phyloP scores from a whole-genome alignment of 306 rosid species.

The Luffa aegyptiaca region DNA sequence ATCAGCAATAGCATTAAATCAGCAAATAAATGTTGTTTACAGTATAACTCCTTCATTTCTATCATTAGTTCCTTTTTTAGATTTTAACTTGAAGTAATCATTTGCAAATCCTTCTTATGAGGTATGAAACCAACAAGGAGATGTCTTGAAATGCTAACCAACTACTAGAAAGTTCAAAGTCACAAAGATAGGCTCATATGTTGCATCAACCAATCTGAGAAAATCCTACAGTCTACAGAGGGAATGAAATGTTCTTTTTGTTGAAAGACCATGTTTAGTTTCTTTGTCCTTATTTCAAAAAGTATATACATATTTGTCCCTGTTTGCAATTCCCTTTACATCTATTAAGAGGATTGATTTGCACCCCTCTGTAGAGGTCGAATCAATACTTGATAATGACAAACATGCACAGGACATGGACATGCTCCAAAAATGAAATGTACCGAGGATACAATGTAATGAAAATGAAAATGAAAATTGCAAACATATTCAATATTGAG shows the following conservation, averaged over 20 bases:
- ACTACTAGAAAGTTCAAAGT: background rate
- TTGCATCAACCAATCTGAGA: background rate
- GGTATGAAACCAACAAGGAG: background rate
- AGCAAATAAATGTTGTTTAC: background rate
- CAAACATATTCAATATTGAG: background rate
- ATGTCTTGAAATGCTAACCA: background rate
- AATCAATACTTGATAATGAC: background rate
- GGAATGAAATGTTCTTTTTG: background rate
- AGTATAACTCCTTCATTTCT: background rate
- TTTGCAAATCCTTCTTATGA: background rate
- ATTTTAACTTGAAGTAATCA: background rate
- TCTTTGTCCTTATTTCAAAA: background rate
- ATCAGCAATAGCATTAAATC: background rate
- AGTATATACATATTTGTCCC: background rate
- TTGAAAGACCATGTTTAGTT: background rate
- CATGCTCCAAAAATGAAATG: background rate
- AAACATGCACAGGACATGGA: background rate
- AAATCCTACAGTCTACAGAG: background rate
- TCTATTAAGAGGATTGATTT: background rate
- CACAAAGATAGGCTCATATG: background rate
- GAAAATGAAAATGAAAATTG: background rate
- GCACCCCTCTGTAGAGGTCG: background rate
- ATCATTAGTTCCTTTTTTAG: background rate
- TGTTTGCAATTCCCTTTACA: background rate
- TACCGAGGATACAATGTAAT: background rate